These are phyloP conservation scores for Pythium rhizo-oryzae DNA, from an alignment of 352 stramenopile genomes.

Conservation along the genomic window DNA sequence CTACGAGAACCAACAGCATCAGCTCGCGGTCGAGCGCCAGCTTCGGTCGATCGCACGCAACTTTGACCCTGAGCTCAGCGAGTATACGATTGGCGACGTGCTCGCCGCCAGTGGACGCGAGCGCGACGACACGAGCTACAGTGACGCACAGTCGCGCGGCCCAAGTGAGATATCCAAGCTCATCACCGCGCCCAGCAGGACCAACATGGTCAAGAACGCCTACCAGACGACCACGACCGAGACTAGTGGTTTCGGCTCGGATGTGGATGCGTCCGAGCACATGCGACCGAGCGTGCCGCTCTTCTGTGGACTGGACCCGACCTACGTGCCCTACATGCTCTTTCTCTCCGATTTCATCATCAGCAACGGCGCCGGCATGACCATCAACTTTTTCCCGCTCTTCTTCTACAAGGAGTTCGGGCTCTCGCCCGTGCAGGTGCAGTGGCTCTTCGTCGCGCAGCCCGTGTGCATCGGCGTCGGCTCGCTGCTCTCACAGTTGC, in stretches of 20 bases:
- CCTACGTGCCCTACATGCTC: conserved; percentile 63
- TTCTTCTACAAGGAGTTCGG: conserved; percentile 67
- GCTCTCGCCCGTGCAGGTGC: conserved; percentile 55
- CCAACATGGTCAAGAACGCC: conserved; percentile 8
- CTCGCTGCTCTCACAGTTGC: conserved; percentile 47
- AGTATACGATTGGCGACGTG: conserved; percentile 25
- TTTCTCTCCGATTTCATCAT: conserved; percentile 73
- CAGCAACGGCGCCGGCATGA: conserved; percentile 64
- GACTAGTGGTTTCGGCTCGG: conserved; percentile 6
- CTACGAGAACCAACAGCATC: conserved; percentile 62
- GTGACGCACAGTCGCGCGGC: conserved; percentile 16
- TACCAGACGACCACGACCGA: conserved; percentile 14
- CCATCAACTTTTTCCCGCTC: conserved; percentile 61
- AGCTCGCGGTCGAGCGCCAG: conserved; percentile 60
- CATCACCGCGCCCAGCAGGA: background rate
- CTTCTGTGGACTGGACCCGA: conserved; percentile 34
- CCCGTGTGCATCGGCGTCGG: conserved; percentile 48
- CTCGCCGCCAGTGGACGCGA: conserved; percentile 11
- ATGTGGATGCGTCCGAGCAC: background rate
- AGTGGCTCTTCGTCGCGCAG: conserved; percentile 57
- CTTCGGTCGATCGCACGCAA: conserved; percentile 65
- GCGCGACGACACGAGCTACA: conserved; percentile 13
- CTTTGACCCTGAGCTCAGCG: conserved; percentile 59
- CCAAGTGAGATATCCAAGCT: conserved; percentile 28
- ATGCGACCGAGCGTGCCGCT: background rate